Conservation (phyloP, 2,329 filamentous ascomycete species). For the Sordariomycetes sp. region DNA sequence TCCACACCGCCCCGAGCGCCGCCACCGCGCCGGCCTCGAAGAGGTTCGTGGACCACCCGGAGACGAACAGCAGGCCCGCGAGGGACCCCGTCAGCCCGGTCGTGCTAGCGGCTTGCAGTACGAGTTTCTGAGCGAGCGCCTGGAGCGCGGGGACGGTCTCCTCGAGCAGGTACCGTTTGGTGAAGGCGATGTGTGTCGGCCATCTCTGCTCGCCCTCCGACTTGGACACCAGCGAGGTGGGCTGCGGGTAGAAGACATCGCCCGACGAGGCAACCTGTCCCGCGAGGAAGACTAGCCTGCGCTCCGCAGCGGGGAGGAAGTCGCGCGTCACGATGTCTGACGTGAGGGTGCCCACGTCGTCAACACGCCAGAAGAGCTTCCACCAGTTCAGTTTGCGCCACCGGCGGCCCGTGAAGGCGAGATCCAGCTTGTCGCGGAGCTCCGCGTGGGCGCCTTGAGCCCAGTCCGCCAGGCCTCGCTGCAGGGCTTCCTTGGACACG, state of each 20-base stretch:
- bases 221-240: not conserved
- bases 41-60: conserved; percentile 36
- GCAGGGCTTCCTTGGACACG: conserved; percentile 31
- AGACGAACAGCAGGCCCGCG: conserved; percentile 45
- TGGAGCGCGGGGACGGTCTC: conserved; percentile 61
- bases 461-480: conserved; percentile 56
- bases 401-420: conserved; percentile 61
- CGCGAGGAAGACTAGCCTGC: conserved; percentile 70
- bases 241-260: not conserved
- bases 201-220: conserved; percentile 35
- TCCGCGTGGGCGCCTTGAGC: conserved; percentile 73
- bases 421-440: conserved; percentile 67
- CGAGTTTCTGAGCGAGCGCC: conserved; percentile 60
- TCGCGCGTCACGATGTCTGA: conserved; percentile 65
- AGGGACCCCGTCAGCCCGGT: conserved; percentile 50
- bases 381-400: conserved; percentile 86
- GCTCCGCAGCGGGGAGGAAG: conserved; percentile 72
- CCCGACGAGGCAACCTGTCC: conserved; percentile 35
- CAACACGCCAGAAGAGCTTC: conserved; percentile 90
- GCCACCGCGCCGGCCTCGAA: conserved; percentile 55
- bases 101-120: conserved; percentile 66
- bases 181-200: conserved; percentile 64
- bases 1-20: conserved; percentile 49
- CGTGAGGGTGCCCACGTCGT: conserved; percentile 79
- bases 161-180: conserved; percentile 55